Evolutionary conservation across 2,329 filamentous ascomycete species (phyloP), one percentile per base, ranked within the genome.

Genomic region (Colletotrichum eremochloae): DNA sequence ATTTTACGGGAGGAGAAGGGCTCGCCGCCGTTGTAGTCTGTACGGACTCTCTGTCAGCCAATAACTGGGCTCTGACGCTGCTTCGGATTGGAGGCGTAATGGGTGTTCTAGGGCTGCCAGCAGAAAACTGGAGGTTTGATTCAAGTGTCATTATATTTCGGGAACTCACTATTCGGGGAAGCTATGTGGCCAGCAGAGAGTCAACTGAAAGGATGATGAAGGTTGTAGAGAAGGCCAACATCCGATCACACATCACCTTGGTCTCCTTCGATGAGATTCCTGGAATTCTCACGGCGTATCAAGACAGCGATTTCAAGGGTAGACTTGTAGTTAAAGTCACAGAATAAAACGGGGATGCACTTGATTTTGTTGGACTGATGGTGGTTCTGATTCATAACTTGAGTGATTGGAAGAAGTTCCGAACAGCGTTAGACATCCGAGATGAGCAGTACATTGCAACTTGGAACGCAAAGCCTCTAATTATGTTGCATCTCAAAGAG

Each of bases 81-180:
- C 74, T 82, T 18, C 71, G 79, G 8, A 76, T 80, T 15, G 78
- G 78, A 5, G 80, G 79, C 2, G 75, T 74, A 0, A 71, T 80
- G 68, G 79, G 78, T 0, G 73, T 78, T 3, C 75, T 81, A 6
- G 80, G 80, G 6, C 68, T 82, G 15, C 80, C 80, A 1, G 71
- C 77, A 1, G 75, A 81, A 2, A 68, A 72, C n/a, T 81, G 77
- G 79, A 75, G 76, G 33, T 81, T 82, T 56, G 80, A 82, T 65
- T 68, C 79, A 0, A 74, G 73, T 18, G 61, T 75, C 0, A 77
- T 82, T 9, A 77, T 79, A 0, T 81, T 80, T 48, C 73, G 74
- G 29, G 79, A 81, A 71, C 64, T 82, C 48, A 75, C 74, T 1
- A 75, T 82, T 18, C 74, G 75, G 6, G 80, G 79, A 15, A 81